Conservation (phyloP, 257 asterid species). For the Handroanthus guayacan region DNA sequence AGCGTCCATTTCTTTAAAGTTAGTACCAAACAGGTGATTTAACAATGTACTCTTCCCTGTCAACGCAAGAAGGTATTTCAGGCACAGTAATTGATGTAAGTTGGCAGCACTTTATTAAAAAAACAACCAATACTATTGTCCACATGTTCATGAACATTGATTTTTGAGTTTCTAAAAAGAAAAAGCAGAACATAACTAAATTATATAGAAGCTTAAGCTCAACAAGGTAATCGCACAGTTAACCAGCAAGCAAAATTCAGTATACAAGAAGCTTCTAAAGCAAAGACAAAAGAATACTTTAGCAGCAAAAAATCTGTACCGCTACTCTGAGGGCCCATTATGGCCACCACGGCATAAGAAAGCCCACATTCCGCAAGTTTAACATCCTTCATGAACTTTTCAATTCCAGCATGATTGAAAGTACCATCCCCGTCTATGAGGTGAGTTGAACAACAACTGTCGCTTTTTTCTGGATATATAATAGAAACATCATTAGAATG, state of each 20-base stretch:
- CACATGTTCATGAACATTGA: neutral
- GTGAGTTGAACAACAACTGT: constrained; percentile 79
- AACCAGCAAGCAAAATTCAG: neutral
- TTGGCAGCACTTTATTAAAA: constrained; percentile 20
- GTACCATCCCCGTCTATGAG: constrained; percentile 93
- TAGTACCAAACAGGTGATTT: constrained; percentile 79
- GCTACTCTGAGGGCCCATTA: constrained; percentile 99
- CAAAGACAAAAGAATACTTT: neutral
- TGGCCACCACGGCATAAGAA: constrained; percentile 95
- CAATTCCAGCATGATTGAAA: constrained; percentile 79
- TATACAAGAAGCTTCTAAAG: neutral
- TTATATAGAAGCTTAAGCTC: neutral
- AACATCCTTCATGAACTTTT: constrained; percentile 76
- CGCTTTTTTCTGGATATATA: constrained; percentile 51
- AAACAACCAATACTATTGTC: neutral
- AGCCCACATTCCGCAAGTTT: constrained; percentile 92
- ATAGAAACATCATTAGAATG: constrained; percentile 32
- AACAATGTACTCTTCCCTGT: constrained; percentile 96
- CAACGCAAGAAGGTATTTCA: constrained; percentile 32
- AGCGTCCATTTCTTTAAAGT: constrained; percentile 96
- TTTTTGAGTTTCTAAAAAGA: neutral
- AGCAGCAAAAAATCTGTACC: constrained; percentile 54
- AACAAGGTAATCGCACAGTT: neutral
- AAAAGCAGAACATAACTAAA: neutral
- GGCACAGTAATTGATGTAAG: constrained; percentile 14